phyloP scores from a whole-genome alignment of 805 yeast genomes.

The Sugiyamaella marilandica region DNA sequence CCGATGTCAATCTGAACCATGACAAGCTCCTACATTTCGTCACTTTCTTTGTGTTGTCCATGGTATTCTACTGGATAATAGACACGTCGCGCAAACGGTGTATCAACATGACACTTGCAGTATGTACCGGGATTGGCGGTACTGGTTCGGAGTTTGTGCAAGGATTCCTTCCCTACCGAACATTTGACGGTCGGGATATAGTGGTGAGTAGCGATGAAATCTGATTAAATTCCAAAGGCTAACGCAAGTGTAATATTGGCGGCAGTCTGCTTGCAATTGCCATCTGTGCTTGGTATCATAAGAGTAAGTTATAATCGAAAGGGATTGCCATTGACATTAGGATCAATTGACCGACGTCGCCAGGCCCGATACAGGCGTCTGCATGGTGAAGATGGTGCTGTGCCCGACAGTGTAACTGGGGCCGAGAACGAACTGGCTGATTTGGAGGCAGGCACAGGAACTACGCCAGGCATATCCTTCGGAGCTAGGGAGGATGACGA shows the following conservation, averaged over 20 bases:
- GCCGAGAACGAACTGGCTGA: constrained; percentile 2
- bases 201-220: constrained; percentile 26
- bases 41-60: constrained; percentile 35
- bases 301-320: constrained; percentile 22
- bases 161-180: constrained; percentile 31
- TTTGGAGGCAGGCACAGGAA: constrained; percentile 7
- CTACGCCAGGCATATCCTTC: constrained; percentile 9
- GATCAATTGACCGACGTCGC: constrained; percentile 28
- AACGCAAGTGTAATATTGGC: constrained; percentile 32
- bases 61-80: constrained; percentile 40
- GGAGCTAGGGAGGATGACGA: constrained; percentile 7
- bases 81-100: constrained; percentile 36
- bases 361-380: constrained; percentile 29
- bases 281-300: constrained; percentile 34
- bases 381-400: constrained; percentile 11
- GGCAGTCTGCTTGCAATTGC: constrained; percentile 33
- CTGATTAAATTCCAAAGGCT: too few species aligned
- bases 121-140: constrained; percentile 34
- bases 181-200: constrained; percentile 36
- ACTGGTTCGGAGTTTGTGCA: constrained; percentile 39
- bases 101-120: constrained; percentile 32
- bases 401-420: constrained; percentile 14
- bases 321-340: constrained; percentile 1
- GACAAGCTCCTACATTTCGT: constrained; percentile 36
- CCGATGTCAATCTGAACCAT: constrained; percentile 29